Conservation (phyloP, 495 filamentous ascomycete genomes). For the Xylaria longipes region DNA sequence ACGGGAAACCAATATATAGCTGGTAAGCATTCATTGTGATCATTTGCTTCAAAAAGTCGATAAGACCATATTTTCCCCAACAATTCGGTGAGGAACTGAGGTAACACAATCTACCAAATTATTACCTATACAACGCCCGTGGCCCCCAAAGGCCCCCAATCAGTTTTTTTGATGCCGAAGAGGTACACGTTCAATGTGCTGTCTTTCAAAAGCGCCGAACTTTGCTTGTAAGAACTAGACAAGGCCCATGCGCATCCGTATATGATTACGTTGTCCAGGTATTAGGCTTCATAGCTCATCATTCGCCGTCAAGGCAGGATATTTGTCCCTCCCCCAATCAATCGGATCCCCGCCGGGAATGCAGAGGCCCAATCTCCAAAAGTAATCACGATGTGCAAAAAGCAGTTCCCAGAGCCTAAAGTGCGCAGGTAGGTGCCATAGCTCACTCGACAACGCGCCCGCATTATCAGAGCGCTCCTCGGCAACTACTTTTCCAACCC, state of each 20-base stretch:
- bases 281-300: constrained; percentile 36
- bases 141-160: constrained; percentile 9
- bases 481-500: constrained; percentile 27
- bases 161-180: not conserved
- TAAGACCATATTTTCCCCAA: not conserved
- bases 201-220: not conserved
- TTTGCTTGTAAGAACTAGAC: not conserved
- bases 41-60: not conserved
- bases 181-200: not conserved
- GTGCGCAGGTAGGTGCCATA: constrained; percentile 60
- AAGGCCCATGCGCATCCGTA: not conserved
- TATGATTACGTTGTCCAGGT: constrained; percentile 11
- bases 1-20: not conserved
- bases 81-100: not conserved
- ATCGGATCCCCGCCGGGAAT: constrained; percentile 80
- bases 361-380: constrained; percentile 90
- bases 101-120: constrained; percentile 15
- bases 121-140: not conserved
- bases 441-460: constrained; percentile 18
- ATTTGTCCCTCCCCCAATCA: constrained; percentile 64
- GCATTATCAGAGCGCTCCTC: constrained; percentile 32
- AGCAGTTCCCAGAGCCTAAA: constrained; percentile 89
- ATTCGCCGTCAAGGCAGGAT: constrained; percentile 35
- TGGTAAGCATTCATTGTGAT: not conserved
- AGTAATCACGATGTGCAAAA: constrained; percentile 95